phyloP scores from a whole-genome alignment of 805 yeast genomes.

The Ogataea neopini region DNA sequence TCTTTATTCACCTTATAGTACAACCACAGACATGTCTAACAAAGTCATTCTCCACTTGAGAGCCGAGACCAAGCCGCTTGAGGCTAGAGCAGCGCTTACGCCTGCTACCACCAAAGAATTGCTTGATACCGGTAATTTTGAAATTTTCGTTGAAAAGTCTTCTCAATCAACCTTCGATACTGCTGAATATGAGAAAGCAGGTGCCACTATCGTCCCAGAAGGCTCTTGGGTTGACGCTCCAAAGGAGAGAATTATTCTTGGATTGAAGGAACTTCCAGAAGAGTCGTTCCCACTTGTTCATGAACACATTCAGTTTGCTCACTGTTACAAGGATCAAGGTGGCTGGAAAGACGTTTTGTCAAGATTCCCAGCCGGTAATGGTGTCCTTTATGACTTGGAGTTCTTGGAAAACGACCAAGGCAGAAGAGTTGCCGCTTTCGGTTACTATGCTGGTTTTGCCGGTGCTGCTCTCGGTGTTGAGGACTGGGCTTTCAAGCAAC shows the following conservation, averaged over 20 bases:
- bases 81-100: conserved; percentile 95
- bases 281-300: conserved; percentile 90
- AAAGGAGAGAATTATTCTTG: conserved; percentile 82
- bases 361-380: conserved; percentile 91
- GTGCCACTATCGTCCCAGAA: conserved; percentile 86
- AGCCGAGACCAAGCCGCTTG: conserved; percentile 96
- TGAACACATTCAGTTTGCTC: conserved; percentile 98
- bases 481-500: conserved; percentile 93
- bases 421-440: conserved; percentile 99
- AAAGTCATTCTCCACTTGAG: conserved; percentile 78
- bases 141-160: conserved; percentile 84
- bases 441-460: conserved; percentile 99
- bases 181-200: conserved; percentile 75
- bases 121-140: conserved; percentile 78
- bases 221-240: conserved; percentile 96
- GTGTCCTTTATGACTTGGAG: conserved; percentile 89
- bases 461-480: conserved; percentile 96
- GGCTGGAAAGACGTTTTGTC: conserved; percentile 93
- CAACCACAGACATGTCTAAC: conserved; percentile 20
- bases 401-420: conserved; percentile 92
- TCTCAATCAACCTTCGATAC: conserved; percentile 77
- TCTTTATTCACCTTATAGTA: not conserved
- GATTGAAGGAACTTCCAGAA: conserved; percentile 95
- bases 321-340: conserved; percentile 95
- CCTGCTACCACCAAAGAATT: conserved; percentile 86